Conservation (phyloP, 1,284 basidiomycete genomes). For the Microstroma glucosiphilum region DNA sequence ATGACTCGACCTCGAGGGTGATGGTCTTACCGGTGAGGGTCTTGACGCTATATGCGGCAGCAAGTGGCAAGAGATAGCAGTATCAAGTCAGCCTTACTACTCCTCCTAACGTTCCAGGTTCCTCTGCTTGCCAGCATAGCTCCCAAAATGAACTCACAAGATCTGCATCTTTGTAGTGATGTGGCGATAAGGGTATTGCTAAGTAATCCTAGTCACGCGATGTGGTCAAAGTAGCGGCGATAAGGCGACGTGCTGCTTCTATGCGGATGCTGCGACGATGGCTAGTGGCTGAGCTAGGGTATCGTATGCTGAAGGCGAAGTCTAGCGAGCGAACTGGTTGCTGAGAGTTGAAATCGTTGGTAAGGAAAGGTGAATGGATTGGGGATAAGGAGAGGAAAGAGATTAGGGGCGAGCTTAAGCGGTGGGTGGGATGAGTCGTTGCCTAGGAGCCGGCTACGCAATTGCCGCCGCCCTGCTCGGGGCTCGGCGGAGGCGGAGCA, state of each 20-base stretch:
- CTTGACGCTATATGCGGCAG: conserved; percentile 21
- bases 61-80: conserved; percentile 1
- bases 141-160: conserved; percentile 13
- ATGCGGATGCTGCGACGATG: not conserved
- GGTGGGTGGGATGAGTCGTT: no score
- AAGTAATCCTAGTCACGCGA: not conserved
- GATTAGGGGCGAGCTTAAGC: no score
- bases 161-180: conserved; percentile 10
- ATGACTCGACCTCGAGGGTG: conserved; percentile 49
- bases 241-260: not conserved
- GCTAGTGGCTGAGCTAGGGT: not conserved
- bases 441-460: no score
- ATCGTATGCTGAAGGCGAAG: no score
- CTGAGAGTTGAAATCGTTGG: no score
- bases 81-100: not conserved
- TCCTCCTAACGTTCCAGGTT: not conserved
- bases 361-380: no score
- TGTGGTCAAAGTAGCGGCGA: not conserved
- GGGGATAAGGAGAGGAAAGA: no score
- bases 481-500: no score
- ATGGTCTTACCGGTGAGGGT: conserved; percentile 52
- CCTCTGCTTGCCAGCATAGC: not conserved
- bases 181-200: not conserved
- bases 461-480: no score
- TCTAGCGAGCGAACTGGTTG: no score